Percentiles rank a stretch among this genome's conserved stretches.
phyloP scores from a whole-genome alignment of 495 filamentous ascomycete genomes.

The Monascus purpureus region DNA sequence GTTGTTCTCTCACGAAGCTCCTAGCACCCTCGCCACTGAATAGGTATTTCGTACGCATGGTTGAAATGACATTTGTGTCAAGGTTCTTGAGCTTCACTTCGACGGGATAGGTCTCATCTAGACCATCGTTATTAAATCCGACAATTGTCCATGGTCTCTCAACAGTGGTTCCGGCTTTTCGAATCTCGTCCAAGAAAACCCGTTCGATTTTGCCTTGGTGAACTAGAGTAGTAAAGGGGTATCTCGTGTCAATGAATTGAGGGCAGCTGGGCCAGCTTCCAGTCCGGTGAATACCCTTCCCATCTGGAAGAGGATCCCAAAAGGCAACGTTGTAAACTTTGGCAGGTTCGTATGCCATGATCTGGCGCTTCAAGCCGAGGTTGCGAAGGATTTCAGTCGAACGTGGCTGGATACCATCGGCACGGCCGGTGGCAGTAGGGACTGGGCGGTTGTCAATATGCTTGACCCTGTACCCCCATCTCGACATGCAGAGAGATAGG shows the following conservation, averaged over 20 bases:
- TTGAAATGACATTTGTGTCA: slow-evolving; percentile 56
- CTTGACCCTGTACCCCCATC: slow-evolving; percentile 57
- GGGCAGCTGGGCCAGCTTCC: slow-evolving; percentile 52
- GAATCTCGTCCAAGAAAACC: slow-evolving; percentile 48
- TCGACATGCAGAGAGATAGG: slow-evolving; percentile 64
- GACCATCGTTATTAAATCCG: slow-evolving; percentile 44
- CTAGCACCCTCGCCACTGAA: slow-evolving; percentile 53
- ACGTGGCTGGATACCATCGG: slow-evolving; percentile 66
- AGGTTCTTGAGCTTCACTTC: slow-evolving; percentile 61
- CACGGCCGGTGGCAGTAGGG: slow-evolving; percentile 50
- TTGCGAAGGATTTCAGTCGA: slow-evolving; percentile 55
- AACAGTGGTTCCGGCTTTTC: slow-evolving; percentile 43
- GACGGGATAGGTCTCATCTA: slow-evolving; percentile 42
- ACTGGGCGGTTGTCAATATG: slow-evolving; percentile 52
- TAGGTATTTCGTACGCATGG: slow-evolving; percentile 46
- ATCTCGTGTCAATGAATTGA: slow-evolving; percentile 50
- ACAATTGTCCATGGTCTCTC: slow-evolving; percentile 50
- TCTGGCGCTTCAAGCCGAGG: slow-evolving; percentile 48
- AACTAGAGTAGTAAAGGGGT: slow-evolving; percentile 50
- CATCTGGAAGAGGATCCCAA: slow-evolving; percentile 41
- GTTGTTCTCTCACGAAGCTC: slow-evolving; percentile 45
- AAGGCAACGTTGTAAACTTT: slow-evolving; percentile 57
- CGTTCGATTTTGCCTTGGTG: slow-evolving; percentile 54
- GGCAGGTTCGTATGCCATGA: slow-evolving; percentile 50
- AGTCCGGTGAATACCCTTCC: slow-evolving; percentile 42